Evolutionary conservation across 306 rosid species (phyloP), one percentile per base, ranked within the genome.

Genomic region (Trifolium pratense): DNA sequence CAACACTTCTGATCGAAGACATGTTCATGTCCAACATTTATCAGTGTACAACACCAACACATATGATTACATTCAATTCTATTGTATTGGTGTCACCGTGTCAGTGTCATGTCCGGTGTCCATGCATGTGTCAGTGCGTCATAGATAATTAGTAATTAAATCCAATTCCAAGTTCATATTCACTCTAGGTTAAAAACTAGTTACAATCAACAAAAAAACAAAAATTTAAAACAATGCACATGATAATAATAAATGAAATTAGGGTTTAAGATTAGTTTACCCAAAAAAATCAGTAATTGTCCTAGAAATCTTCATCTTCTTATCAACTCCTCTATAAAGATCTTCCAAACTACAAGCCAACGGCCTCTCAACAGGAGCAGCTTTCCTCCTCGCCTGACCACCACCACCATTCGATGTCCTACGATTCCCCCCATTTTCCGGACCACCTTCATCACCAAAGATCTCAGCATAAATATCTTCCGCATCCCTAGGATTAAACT

Each of bases 221-320:
- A 40, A 12, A 12, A 23, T 5, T 11, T 51, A 11, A 58, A 40
- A 26, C 34, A 67, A 67, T 2, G 61, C 52, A 42, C 6, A n/a
- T 48, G 5, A 34, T 8, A 23, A 40, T 0, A 15, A 16, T 13
- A 0, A 23, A 1, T 67, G 34, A 83, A 59, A 74, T 45, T 65
- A 70, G 81, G 80, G 75, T 69, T 56, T 13, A 26, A 73, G 48
- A 57, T 17, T 29, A 37, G 18, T 79, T 69, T 87, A 94, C 99
- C 96, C 97, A 81, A 78, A 80, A 21, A 83, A 59, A 57, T 87
- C 97, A 39, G 4, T 80, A 40, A 94, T 79, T 34, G 48, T 87
- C 81, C 99, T 88, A 3, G 95, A 89, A 78, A 94, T 94, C 88
- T 80, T 90, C 96, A 94, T 87, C 87, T 91, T 94, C 87, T 88